phyloP scores from a whole-genome alignment of 106 monocot species.

The Apostasia shenzhenica region DNA sequence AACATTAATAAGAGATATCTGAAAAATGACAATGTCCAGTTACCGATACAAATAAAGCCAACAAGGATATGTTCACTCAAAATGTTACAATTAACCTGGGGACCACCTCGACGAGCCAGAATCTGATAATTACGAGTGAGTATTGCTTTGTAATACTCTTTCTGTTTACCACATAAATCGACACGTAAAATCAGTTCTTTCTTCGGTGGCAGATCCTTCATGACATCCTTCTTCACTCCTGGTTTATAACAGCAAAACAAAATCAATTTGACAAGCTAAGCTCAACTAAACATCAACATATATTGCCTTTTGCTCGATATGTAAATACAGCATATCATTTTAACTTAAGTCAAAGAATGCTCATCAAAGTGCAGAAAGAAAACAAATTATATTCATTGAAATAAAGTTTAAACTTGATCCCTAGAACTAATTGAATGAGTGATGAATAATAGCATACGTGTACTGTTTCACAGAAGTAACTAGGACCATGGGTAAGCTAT shows the following conservation, averaged over 20 bases:
- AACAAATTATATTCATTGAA: no score
- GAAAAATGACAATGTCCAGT: slow-evolving; percentile 15
- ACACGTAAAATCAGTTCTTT: slow-evolving; percentile 97
- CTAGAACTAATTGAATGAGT: no score
- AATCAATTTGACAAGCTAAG: background rate
- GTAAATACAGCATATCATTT: no score
- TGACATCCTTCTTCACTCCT: slow-evolving; percentile 99
- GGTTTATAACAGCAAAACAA: background rate
- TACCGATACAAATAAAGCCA: slow-evolving; percentile 5
- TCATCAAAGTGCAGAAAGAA: no score
- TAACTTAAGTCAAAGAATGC: no score
- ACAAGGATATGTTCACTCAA: background rate
- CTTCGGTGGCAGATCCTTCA: slow-evolving; percentile 98
- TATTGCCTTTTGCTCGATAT: no score
- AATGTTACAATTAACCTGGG: slow-evolving; percentile 50
- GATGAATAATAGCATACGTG: no score
- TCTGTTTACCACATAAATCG: slow-evolving; percentile 84
- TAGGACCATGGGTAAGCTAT: no score
- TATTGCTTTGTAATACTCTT: slow-evolving; percentile 98
- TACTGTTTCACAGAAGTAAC: no score
- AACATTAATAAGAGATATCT: slow-evolving; percentile 99
- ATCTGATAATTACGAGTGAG: slow-evolving; percentile 94
- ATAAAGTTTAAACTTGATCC: no score
- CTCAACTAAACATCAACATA: no score
- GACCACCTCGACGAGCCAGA: slow-evolving; percentile 87